Evolutionary conservation across 2,329 filamentous ascomycete species (phyloP), one percentile per base, ranked within the genome.

Genomic region (Mycosphaerella arachidis): DNA sequence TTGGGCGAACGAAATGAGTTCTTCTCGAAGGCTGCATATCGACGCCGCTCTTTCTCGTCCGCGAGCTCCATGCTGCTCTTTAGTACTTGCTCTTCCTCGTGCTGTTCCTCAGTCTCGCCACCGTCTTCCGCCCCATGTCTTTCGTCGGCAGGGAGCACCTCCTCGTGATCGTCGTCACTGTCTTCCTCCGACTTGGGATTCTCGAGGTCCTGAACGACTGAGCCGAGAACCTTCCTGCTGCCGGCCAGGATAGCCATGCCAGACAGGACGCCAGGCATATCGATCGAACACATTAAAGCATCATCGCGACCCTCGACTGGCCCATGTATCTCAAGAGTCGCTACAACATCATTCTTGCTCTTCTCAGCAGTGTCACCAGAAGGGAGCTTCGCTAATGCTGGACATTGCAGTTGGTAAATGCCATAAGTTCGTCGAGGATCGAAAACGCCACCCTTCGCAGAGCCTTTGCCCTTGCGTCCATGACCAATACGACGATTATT

Each of bases 1-100:
- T 65, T 65, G 37, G 63, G 60, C 9, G 59, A 57, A 16, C 63
- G 58, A 29, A 65, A 65, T 40, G 53, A 56, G 48, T 59, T 65
- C 60, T 61, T 65, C 51, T 65, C 60, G 43, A 63, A 63, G 6
- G 55, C 58, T 54, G 31, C 40, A 24, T 55, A 59, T 37, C 58
- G 55, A 5, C 52, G 54, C n/a, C 58, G 57, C 30, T 58, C 37
- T n/a, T 54, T 53, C 40, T 58, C 51, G 16, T 63, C 61, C 29
- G 54, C 40, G 24, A 56, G 29, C 16, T 56, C 54, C n/a, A 56
- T 33, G 45, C 54, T 53, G 33, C 18, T 58, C 33, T 53, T 57
- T 5, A 9, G 8, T 31, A 4, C 33, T 13, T 43, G n/a, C 5
- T 31, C 13, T 48, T 52, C 55, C 9, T 53, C 48, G 18, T 48